Evolutionary conservation across 768 basidiomycete species (phyloP), one percentile per base, ranked within the genome.

Genomic region (Lentinula boryana): DNA sequence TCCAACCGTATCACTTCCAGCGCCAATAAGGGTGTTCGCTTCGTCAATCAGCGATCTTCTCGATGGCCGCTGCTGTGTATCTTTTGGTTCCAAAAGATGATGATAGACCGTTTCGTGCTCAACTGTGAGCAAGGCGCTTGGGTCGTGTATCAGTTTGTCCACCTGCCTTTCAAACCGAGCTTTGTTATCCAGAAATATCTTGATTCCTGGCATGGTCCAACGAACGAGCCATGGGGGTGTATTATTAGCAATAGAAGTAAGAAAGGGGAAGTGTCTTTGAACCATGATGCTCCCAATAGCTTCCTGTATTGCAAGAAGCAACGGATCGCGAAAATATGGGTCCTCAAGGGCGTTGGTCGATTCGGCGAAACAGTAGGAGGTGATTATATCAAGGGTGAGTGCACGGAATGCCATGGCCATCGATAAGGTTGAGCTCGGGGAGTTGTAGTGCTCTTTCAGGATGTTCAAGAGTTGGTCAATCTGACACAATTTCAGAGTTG

Each of bases 401-500:
- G 76, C 76, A 36, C 77, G 72, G 53, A 76, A 80, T 4, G 76
- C 78, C 36, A 74, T 65, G 66, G 73, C 74, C 65, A 79, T 68
- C 56, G 79, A 68, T 5, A 68, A 67, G 2, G 76, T 6, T 9
- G 70, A 33, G 48, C 60, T 53, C 63, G 51, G 60, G 60, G 32
- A 21, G 64, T 46, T 54, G 62, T 50, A 31, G 57, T 15, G 5
- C 21, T 49, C 50, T 44, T 48, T 32, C 58, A 58, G 2, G 72
- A 62, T 48, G 67, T 64, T 3, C 56, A 59, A 27, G 72, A 80
- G 66, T 33, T 64, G 66, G 40, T 76, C 68, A 16, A 77, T 60
- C 79, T 80, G 23, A 35, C 31, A 21, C 5, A 15, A 32, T 5
- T 51, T 51, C 32, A 32, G 32, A 3, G 4, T 16, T n/a, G 12